Percentiles rank a stretch among this genome's conserved stretches.
phyloP scores from a whole-genome alignment of 2,329 filamentous ascomycete genomes.

The Thielaviopsis cerberus region DNA sequence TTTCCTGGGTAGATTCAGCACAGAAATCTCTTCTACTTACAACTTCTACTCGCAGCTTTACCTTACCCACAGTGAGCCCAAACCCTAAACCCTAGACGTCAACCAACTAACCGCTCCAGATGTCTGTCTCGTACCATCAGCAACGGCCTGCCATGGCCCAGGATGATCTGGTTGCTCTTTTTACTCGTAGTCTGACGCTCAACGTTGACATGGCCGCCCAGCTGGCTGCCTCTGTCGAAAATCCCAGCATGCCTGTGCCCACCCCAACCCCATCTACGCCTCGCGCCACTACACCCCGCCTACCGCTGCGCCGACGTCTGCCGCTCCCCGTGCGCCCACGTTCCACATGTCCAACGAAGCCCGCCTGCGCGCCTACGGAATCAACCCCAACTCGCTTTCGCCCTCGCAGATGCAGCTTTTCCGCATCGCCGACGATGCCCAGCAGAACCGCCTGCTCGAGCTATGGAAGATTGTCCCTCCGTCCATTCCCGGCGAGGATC shows the following conservation, averaged over 20 bases:
- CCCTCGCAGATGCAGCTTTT: slow-evolving; percentile 64
- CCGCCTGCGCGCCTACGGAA: slow-evolving; percentile 45
- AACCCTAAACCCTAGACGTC: neutral
- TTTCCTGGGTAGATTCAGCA: too few species aligned
- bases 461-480: slow-evolving; percentile 72
- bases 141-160: neutral
- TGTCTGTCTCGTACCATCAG: slow-evolving; percentile 9
- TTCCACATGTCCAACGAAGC: slow-evolving; percentile 24
- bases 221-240: slow-evolving; percentile 7
- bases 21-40: neutral
- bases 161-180: slow-evolving; percentile 10
- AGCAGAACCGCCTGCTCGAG: slow-evolving; percentile 58
- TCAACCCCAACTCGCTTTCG: slow-evolving; percentile 52
- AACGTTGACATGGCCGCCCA: slow-evolving; percentile 7
- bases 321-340: neutral
- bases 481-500: slow-evolving; percentile 34
- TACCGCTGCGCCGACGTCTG: neutral
- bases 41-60: neutral
- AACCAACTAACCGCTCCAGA: neutral
- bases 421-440: slow-evolving; percentile 50
- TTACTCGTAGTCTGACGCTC: slow-evolving; percentile 7
- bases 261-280: slow-evolving; percentile 1
- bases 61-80: neutral
- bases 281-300: slow-evolving; percentile 5
- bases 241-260: slow-evolving; percentile 3